Evolutionary conservation across 164 flowering plant genomes (phyloP), one percentile per base, ranked within the genome.

Genomic region (Vitis cinerea): DNA sequence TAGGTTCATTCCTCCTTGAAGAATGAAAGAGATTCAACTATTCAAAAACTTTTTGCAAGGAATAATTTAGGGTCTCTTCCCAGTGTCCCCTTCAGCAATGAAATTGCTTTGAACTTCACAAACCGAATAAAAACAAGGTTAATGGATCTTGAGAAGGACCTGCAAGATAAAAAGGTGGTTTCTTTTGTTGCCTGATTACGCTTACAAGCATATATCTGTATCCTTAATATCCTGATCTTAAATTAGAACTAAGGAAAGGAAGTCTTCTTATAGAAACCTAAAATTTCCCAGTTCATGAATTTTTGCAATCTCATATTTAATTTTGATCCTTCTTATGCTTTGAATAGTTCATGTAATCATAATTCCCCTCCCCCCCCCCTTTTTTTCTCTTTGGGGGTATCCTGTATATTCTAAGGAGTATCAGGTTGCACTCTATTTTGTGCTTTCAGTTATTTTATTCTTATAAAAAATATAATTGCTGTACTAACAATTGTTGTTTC

Each of bases 51-150:
- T 11, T 87, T 84, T 81, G 70, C 73, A 23, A 83, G 73, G 77
- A 90, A 87, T 71, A 93, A 93, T 83, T 76, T 95, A 44, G 99
- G 98, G 52, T 47, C 80, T 72, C 75, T 88, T 74, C 87, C 91
- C 29, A 69, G 59, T 69, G 30, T 71, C 54, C 93, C 97, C 5
- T 85, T 91, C 65, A 86, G 82, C 71, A 71, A 84, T 81, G 98
- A 93, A 19, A 80, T 74, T 72, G 87, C 88, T 68, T 65, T 74
- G 51, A 86, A 78, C 79, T 89, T 87, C 72, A 83, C 84, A 60
- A 84, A 79, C 80, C 86, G 91, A 69, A 73, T 88, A 50, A 78
- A 81, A 70, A 71, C 80, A 72, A 87, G 91, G 80, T 63, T 88
- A 61, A 72, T 29, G 57, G 86, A 86, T 71, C 84, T 93, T 74